phyloP scores from a whole-genome alignment of 2,329 filamentous ascomycete genomes.

The Neocatenulostroma microsporum region DNA sequence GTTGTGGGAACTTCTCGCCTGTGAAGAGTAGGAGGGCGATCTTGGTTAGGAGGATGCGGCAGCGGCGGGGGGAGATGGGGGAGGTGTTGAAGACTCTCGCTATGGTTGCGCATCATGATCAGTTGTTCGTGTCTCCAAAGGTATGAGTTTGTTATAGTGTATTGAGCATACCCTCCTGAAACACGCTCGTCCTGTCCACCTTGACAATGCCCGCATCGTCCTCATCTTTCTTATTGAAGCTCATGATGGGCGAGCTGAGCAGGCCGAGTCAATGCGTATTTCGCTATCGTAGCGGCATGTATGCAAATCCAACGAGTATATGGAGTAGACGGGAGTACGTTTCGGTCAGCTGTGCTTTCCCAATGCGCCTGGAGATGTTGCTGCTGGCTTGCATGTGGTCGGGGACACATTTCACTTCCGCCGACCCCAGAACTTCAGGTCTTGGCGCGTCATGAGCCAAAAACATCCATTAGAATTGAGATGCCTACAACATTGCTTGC shows the following conservation, averaged over 20 bases:
- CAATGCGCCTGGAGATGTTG: no score
- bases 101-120: slow-evolving; percentile 34
- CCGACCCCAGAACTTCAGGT: no score
- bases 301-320: no score
- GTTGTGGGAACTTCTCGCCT: slow-evolving; percentile 86
- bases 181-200: slow-evolving; percentile 95
- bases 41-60: slow-evolving; percentile 94
- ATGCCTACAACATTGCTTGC: no score
- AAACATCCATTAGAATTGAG: no score
- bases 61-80: slow-evolving; percentile 93
- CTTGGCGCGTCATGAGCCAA: no score
- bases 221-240: slow-evolving; percentile 98
- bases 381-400: no score
- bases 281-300: no score
- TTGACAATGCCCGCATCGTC: slow-evolving; percentile 92
- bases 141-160: slow-evolving; percentile 10
- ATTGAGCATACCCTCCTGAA: slow-evolving; percentile 85
- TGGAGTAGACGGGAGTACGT: no score
- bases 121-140: slow-evolving; percentile 5
- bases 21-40: slow-evolving; percentile 94
- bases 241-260: slow-evolving; percentile 55
- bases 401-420: no score
- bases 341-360: no score
- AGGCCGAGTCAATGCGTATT: no score
- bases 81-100: slow-evolving; percentile 97